Conservation (phyloP, 176 grass and related monocot species). For the Pontederia paniculata region DNA sequence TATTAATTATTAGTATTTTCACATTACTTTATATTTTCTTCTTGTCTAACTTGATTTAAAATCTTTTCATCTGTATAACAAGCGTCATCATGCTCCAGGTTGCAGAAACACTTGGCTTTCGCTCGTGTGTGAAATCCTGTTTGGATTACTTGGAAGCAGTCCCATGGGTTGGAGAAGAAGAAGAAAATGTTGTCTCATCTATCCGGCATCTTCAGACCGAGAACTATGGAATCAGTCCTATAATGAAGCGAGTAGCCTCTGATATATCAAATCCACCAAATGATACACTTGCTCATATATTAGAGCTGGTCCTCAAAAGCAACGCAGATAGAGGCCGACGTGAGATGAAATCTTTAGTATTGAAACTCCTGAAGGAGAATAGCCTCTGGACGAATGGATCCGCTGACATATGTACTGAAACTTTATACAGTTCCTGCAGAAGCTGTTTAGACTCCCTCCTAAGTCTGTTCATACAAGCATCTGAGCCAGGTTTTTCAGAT, state of each 20-base stretch:
- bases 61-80: not conserved
- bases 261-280: slow-evolving; percentile 35
- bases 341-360: slow-evolving; percentile 74
- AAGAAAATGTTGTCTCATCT: slow-evolving; percentile 48
- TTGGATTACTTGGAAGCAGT: slow-evolving; percentile 84
- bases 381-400: slow-evolving; percentile 30
- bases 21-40: not conserved
- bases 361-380: slow-evolving; percentile 69
- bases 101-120: slow-evolving; percentile 52
- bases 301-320: slow-evolving; percentile 71
- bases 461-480: slow-evolving; percentile 33
- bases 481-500: slow-evolving; percentile 29
- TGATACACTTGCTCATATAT: slow-evolving; percentile 45
- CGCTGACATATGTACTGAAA: slow-evolving; percentile 35
- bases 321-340: slow-evolving; percentile 53
- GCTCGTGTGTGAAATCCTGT: slow-evolving; percentile 53
- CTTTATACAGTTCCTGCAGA: slow-evolving; percentile 42
- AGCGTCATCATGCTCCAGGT: slow-evolving; percentile 30
- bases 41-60: not conserved
- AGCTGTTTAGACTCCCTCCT: slow-evolving; percentile 44
- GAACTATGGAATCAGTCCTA: slow-evolving; percentile 31
- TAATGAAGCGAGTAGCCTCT: slow-evolving; percentile 56
- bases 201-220: slow-evolving; percentile 42
- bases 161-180: slow-evolving; percentile 78
- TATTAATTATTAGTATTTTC: not conserved